Base-by-base conservation (phyloP, 169 alveolate genomes). In the Plasmodium falciparum region DNA sequence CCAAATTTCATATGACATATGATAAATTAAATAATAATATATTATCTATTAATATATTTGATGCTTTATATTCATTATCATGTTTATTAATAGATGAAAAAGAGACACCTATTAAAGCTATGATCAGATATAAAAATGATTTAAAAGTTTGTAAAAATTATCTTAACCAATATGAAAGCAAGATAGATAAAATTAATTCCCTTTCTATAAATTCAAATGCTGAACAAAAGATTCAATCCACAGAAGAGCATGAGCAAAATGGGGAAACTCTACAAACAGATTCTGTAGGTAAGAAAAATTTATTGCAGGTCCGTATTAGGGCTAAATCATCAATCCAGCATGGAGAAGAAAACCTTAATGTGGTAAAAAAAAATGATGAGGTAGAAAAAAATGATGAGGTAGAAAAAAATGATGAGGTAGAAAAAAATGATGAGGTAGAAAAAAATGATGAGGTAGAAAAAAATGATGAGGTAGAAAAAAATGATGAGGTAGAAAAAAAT, bases 101-200 rank as follows among this genome's bases (percentile, higher is more conserved):
- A 52, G 91, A 83, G 43, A 83, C 91, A 4, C 91, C 91, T 7
- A 56, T 83, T 47, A 83, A 83, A 56, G 91, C 91, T 15, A 83
- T 83, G 91, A 39, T 83, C 2, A 67, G 91, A 58, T 83, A 83
- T 62, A 83, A 83, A 63, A 83, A 26, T 12, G 91, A 83, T 83
- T 56, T 83, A 52, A 67, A 83, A 61, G 26, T 59, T 4, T 83
- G 86, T 59, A 83, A 70, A 50, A 69, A 61, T 39, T 70, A 70
- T 50, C 20, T 83, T 22, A 83, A 67, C 29, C 74, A 83, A 17
- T 83, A 73, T 65, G 45, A 83, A 83, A 65, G 29, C 0, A 78
- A 78, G 20, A 43, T 78, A 66, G 71, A 74, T 20, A 74, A 20
- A 61, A 61, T 74, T 26, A 74, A 50, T 11, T 47, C 73, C 15